phyloP scores from a whole-genome alignment of 2,329 filamentous ascomycete genomes.

The Xylaria sp. region DNA sequence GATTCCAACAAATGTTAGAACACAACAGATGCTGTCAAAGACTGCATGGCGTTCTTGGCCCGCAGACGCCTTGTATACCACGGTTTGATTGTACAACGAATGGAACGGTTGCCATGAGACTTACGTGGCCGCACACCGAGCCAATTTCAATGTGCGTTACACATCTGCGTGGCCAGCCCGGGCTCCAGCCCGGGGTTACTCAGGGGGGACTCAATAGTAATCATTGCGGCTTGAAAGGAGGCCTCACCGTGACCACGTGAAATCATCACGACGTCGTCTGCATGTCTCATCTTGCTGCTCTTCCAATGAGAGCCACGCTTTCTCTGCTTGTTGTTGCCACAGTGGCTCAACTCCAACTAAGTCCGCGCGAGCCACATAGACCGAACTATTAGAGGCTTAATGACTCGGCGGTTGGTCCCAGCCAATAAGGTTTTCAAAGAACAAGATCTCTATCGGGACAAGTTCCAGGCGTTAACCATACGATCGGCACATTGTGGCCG shows the following conservation, averaged over 20 bases:
- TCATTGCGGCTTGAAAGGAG: slow-evolving; percentile 19
- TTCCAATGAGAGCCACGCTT: slow-evolving; percentile 37
- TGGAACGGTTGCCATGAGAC: not conserved
- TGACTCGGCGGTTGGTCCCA: slow-evolving; percentile 5
- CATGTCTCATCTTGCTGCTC: slow-evolving; percentile 33
- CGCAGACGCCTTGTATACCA: not conserved
- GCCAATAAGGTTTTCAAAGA: slow-evolving; percentile 17
- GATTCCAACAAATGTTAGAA: not conserved
- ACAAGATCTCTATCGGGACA: not conserved
- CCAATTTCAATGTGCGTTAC: slow-evolving; percentile 7
- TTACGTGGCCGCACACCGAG: not conserved
- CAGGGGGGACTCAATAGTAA: slow-evolving; percentile 1
- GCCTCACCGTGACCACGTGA: slow-evolving; percentile 39
- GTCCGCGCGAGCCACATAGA: slow-evolving; percentile 26
- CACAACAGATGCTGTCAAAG: slow-evolving; percentile 11
- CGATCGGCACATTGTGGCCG: slow-evolving; percentile 20
- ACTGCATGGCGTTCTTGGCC: not conserved
- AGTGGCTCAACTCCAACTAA: slow-evolving; percentile 21
- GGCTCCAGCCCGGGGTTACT: slow-evolving; percentile 1
- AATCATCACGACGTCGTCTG: slow-evolving; percentile 33
- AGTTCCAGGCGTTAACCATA: not conserved
- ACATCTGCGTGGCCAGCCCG: slow-evolving; percentile 2
- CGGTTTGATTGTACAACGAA: not conserved
- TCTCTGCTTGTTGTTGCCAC: slow-evolving; percentile 28
- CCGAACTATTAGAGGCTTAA: not conserved